Base-by-base conservation (phyloP, 768 basidiomycete genomes). In the Naganishia onofrii region DNA sequence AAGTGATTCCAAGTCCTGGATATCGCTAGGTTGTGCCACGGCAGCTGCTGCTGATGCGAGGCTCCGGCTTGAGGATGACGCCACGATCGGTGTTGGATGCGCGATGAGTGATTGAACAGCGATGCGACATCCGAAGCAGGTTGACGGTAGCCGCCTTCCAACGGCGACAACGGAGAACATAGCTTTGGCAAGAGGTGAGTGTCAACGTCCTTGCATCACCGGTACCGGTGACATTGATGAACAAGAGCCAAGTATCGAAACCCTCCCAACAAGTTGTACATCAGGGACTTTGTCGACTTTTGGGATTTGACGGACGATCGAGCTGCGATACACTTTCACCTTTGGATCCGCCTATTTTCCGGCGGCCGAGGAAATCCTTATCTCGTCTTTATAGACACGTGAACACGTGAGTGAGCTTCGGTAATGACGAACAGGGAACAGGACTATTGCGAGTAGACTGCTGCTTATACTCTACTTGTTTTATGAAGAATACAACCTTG, bases 281-380 rank as follows among this genome's bases (percentile, higher is more conserved):
- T 51, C 3, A 51, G n/a, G n/a, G 48, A 51, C 48, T 51, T 42
- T 42, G 48, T 5, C 34, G 23, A 51, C 48, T 51, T 46, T 46
- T 46, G 44, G 34, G 48, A 51, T 23, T n/a, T 23, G 48, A 7
- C 3, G 6, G 48, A n/a, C 23, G 48, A 51, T 51, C 48, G 48
- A 51, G 48, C n/a, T n/a, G 48, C 13, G 5, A 17, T 21, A n/a
- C n/a, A n/a, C 21, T 46, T 15, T 21, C 8, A 6, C 5, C 7
- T 46, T 46, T 46, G 46, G 15, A 46, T 46, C 46, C 46, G 46
- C 5, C 19, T 15, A 5, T 4, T 15, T 46, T 4, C 46, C 48
- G 48, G 48, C 48, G 4, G 48, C 48, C 48, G 48, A 15, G 48
- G n/a, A 51, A 51, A 51, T 51, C 48, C 48, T 51, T 51, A 51